Evolutionary conservation across 768 basidiomycete species (phyloP), one percentile per base, ranked within the genome.

Genomic region (Mycena indigotica): DNA sequence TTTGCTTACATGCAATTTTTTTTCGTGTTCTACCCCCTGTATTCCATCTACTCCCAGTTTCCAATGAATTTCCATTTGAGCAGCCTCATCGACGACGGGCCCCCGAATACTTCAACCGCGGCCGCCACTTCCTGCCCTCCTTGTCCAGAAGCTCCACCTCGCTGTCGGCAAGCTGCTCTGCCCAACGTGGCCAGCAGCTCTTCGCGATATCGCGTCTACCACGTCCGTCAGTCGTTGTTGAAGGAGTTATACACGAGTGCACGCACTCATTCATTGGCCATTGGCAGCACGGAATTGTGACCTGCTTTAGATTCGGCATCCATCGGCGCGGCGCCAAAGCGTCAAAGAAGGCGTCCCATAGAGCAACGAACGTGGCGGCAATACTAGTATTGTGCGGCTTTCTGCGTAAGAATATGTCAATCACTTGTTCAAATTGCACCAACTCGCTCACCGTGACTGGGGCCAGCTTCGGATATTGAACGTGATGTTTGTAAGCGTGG

Each of bases 181-280:
- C 56, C 56, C 51, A 53, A 6, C 40, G 60, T 21, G 57, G 55
- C 60, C 60, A 61, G 38, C 40, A 46, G 35, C 56, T 61, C 56
- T 61, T 61, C 16, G 24, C 16, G 39, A 61, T 57, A 3, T 61
- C 41, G 5, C 56, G 50, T 28, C 56, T 50, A 38, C 10, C 17
- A 39, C 32, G 17, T 24, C 21, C 12, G 17, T 39, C 35, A 28
- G 17, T 13, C 6, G 8, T 17, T 19, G 5, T 23, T 52, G 17
- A 25, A 23, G 32, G 23, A 40, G 12, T 19, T 23, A 12, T 28
- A 19, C 28, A 26, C 44, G 19, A 28, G 17, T 15, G 4, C 3
- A 39, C 60, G 26, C 35, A 61, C 60, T 61, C 56, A 21, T 4
- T 61, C 3, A 39, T 57, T 16, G 60, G 60, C 60, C 56, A 61